Conservation (phyloP, 116 monocot genomes). For the Zostera marina region DNA sequence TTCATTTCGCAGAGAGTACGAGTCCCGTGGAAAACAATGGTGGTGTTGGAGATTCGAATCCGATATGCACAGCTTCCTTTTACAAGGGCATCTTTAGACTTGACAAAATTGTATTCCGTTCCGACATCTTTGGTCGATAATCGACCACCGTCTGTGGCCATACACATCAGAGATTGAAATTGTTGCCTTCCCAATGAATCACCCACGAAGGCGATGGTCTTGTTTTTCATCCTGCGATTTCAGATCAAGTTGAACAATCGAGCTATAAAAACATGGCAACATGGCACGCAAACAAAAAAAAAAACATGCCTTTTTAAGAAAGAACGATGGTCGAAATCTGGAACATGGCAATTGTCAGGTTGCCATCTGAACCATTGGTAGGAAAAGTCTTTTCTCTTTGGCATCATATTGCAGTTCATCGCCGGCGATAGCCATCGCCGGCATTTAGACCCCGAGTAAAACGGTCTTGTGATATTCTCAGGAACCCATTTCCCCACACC, state of each 20-base stretch:
- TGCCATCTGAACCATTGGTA: constrained; percentile 71
- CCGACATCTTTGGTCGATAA: constrained; percentile 36
- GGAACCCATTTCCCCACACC: constrained; percentile 79
- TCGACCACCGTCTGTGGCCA: constrained; percentile 52
- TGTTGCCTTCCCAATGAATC: no score
- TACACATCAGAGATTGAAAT: no score
- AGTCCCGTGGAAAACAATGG: constrained; percentile 65
- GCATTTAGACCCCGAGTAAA: constrained; percentile 81
- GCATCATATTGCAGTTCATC: constrained; percentile 77
- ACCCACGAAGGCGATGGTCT: constrained; percentile 54
- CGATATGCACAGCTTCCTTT: constrained; percentile 63
- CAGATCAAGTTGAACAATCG: no score
- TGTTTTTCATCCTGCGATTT: constrained; percentile 54
- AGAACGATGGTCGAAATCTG: constrained; percentile 32
- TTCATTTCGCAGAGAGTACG: constrained; percentile 52
- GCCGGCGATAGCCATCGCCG: constrained; percentile 68
- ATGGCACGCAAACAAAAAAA: constrained; percentile 2
- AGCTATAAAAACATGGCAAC: no score
- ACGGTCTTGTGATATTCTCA: constrained; percentile 39
- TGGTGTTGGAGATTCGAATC: constrained; percentile 46
- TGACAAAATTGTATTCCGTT: constrained; percentile 36
- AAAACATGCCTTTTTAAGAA: constrained; percentile 43
- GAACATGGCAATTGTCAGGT: constrained; percentile 63
- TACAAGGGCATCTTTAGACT: constrained; percentile 26
- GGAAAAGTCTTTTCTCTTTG: constrained; percentile 60